Conservation (phyloP, 768 basidiomycete species). For the Termitomyces sp. region DNA sequence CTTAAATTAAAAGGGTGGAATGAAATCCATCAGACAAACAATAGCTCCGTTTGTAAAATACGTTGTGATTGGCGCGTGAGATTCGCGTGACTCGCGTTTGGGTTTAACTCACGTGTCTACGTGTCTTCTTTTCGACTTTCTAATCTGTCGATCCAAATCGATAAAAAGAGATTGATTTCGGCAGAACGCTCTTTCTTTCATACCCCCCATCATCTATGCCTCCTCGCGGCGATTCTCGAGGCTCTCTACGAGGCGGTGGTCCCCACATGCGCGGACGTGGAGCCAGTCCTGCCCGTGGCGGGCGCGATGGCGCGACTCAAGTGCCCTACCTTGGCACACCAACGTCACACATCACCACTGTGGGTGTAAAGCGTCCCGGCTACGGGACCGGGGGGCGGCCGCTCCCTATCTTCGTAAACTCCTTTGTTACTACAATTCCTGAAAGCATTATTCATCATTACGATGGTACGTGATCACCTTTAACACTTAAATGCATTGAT, state of each 20-base stretch:
- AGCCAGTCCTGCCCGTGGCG: constrained; percentile 21
- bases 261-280: constrained; percentile 5
- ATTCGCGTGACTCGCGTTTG: constrained; percentile 12
- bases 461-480: constrained; percentile 48
- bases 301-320: constrained; percentile 26
- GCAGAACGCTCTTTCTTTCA: constrained; percentile 6
- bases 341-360: constrained; percentile 37
- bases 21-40: no score
- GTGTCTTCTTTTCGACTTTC: constrained; percentile 11
- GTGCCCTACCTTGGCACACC: constrained; percentile 21
- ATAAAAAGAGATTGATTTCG: constrained; percentile 11
- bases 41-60: no score
- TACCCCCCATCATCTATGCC: constrained; percentile 27
- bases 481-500: not conserved
- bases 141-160: constrained; percentile 14
- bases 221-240: constrained; percentile 24
- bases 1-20: no score
- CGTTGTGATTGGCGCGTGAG: not conserved
- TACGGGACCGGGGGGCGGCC: constrained; percentile 52
- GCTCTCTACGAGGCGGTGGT: constrained; percentile 21
- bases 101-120: constrained; percentile 5
- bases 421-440: constrained; percentile 58
- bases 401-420: constrained; percentile 46
- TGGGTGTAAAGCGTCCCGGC: constrained; percentile 65
- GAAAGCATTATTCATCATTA: constrained; percentile 68